phyloP scores from a whole-genome alignment of 306 rosid species.

The Acacia crassicarpa region DNA sequence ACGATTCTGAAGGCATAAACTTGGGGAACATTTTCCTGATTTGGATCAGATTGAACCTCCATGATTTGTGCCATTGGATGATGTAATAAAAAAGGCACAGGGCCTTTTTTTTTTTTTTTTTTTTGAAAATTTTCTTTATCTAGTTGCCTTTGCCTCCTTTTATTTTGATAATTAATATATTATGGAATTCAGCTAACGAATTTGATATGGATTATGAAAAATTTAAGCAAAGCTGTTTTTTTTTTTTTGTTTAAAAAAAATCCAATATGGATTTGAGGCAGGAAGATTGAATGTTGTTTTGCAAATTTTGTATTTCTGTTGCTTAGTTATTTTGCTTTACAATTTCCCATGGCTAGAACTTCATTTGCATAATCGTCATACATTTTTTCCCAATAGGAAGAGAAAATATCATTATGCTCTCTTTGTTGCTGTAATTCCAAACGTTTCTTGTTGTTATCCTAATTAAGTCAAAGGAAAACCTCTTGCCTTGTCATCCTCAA shows the following conservation, averaged over 20 bases:
- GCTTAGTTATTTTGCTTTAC: not conserved
- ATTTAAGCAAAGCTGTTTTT: not conserved
- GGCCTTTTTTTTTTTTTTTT: not conserved
- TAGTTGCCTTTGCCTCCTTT: not conserved
- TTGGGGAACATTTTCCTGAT: not conserved
- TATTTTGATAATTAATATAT: not conserved
- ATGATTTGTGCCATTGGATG: not conserved
- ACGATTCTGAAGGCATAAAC: not conserved
- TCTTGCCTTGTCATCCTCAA: not conserved
- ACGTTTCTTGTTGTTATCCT: not conserved
- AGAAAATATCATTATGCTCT: not conserved
- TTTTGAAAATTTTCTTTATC: not conserved
- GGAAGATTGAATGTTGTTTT: not conserved
- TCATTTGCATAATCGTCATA: not conserved
- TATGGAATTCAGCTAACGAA: not conserved
- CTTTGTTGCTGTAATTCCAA: not conserved
- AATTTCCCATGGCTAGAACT: not conserved
- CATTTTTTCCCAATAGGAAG: slow-evolving; percentile 1
- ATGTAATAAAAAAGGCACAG: not conserved
- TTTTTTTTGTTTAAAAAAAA: not conserved
- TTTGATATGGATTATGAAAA: not conserved
- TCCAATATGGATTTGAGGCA: not conserved
- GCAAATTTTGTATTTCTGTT: not conserved
- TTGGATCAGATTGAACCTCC: slow-evolving; percentile 16
- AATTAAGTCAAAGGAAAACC: not conserved